Conservation (phyloP, 148 eudicot species). For the Cornus kousa region DNA sequence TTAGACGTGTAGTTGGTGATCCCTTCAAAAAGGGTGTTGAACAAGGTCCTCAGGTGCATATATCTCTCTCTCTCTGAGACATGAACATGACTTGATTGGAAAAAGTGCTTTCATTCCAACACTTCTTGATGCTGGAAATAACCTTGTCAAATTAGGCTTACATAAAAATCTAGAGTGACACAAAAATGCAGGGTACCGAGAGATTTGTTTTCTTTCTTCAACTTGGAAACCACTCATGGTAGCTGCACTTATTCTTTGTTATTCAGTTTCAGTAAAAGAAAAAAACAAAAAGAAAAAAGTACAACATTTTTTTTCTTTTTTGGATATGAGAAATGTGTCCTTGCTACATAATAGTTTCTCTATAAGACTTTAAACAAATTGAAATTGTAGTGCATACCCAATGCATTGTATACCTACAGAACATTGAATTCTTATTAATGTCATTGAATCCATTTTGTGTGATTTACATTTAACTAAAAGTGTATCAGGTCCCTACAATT, state of each 20-base stretch:
- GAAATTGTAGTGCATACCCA: too few species aligned
- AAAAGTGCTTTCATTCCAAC: not conserved
- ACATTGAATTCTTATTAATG: not conserved
- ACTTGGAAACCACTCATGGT: too few species aligned
- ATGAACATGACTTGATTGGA: not conserved
- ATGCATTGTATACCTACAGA: not conserved
- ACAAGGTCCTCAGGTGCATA: slow-evolving; percentile 92
- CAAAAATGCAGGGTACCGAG: too few species aligned
- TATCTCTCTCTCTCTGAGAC: not conserved
- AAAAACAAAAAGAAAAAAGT: too few species aligned
- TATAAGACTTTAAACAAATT: not conserved
- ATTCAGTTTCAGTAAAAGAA: too few species aligned
- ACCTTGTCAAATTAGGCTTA: too few species aligned
- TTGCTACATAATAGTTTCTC: not conserved
- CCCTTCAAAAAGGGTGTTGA: slow-evolving; percentile 85
- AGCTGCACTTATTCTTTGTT: too few species aligned
- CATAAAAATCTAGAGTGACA: not conserved
- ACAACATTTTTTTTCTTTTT: too few species aligned
- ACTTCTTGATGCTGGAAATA: not conserved
- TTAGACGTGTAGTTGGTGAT: slow-evolving; percentile 80
- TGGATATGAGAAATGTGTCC: too few species aligned
- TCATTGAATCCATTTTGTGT: too few species aligned
- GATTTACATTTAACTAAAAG: too few species aligned
- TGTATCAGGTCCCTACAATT: not conserved
- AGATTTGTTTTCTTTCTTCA: too few species aligned